Conservation (phyloP, 306 rosid genomes). For the Vigna angularis region DNA sequence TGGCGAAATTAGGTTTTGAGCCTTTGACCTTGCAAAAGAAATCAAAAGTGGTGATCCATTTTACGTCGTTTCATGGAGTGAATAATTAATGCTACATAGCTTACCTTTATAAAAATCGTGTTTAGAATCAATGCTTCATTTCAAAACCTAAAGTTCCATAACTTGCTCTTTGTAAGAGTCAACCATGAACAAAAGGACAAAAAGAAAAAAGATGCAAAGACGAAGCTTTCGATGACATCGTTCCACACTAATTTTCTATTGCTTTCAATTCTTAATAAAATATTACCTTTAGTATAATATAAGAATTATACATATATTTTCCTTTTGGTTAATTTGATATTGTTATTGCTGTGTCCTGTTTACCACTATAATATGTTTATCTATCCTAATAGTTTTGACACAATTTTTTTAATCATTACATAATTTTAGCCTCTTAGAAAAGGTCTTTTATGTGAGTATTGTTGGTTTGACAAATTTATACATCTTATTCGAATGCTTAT, state of each 20-base stretch:
- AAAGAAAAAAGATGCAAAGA: slow-evolving; percentile 4
- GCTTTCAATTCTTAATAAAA: neutral
- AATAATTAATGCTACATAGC: neutral
- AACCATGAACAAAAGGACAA: slow-evolving; percentile 38
- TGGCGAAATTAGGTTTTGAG: slow-evolving; percentile 39
- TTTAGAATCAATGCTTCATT: slow-evolving; percentile 29
- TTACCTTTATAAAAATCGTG: slow-evolving; percentile 14
- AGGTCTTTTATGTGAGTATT: too few species aligned
- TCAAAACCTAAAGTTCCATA: slow-evolving; percentile 12
- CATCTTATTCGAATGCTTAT: too few species aligned
- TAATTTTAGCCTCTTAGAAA: too few species aligned
- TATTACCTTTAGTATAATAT: neutral
- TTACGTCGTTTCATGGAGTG: slow-evolving; percentile 22
- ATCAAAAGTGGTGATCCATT: slow-evolving; percentile 27
- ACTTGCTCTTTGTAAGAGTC: slow-evolving; percentile 36
- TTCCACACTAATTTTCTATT: neutral
- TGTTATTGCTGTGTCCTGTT: too few species aligned
- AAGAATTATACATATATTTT: neutral
- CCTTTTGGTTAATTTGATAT: too few species aligned
- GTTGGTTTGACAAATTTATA: too few species aligned
- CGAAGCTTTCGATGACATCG: slow-evolving; percentile 32
- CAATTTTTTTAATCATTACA: too few species aligned
- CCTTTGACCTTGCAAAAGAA: slow-evolving; percentile 38
- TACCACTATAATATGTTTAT: too few species aligned
- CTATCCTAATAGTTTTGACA: too few species aligned